Base-by-base conservation (phyloP, 2,329 filamentous ascomycete genomes). In the Whalleya microplaca region DNA sequence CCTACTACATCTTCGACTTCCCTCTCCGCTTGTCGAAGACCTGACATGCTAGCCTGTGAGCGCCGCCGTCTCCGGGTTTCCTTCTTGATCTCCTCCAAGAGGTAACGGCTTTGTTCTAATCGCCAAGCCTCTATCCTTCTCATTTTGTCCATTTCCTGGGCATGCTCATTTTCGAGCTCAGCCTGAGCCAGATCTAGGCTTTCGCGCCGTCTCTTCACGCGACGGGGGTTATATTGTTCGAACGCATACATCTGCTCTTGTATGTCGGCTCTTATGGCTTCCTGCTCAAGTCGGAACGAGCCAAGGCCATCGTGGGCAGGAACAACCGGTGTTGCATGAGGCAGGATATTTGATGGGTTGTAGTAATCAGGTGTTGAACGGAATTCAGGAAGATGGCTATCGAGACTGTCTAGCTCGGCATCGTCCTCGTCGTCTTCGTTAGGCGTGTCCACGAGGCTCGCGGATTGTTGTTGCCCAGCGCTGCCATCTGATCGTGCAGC, bases 271-370 rank as follows among this genome's bases (percentile, higher is more conserved):
- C 78, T 78, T 63, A 82, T 69, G 59, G 78, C 69, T 70, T 83
- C 75, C 63, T 85, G 69, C 76, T 91, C 71, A 69, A 91, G 58
- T 73, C 80, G 84, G 72, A 99, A 99, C 6, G 89, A 91, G 3
- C 95, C 95, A 45, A 98, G 75, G 1, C 95, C 95, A 78, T 99
- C 93, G 69, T 99, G 95, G 1, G 87, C 85, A 0, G 95, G 95
- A n/a, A 99, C 82, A 2, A 96, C 85, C 0, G 90, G 86, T 18
- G 82, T 79, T 19, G 84, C 78, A 62, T 84, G 85, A 45, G 84
- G 78, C 53, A 84, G 78, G 43, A 62, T 78, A 66, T 65, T 75
- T 53, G 62, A 74, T 64, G 47, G 72, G 66, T 62, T 73, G 66
- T 67, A 81, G 23, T 71, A 77, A 51, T 67, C 68, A 7, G 81